Evolutionary conservation across 345 rosid species (phyloP), one percentile per base, ranked within the genome.

Genomic region (Sapria himalayana): DNA sequence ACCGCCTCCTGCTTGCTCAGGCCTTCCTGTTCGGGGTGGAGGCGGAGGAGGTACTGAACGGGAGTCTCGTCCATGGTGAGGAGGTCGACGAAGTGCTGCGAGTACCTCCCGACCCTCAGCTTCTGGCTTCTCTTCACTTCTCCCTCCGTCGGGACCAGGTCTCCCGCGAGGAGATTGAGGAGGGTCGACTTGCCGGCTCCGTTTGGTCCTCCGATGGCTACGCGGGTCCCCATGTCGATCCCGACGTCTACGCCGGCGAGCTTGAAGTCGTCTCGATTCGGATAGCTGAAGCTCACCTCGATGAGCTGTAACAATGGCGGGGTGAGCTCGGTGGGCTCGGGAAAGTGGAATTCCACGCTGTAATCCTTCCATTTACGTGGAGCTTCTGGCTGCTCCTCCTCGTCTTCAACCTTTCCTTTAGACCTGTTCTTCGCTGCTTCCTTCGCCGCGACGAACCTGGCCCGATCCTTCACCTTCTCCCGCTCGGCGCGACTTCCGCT

Each of bases 161-260:
- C 98, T 22, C 93, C 93, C 15, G 95, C 93, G 29, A 89, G 85
- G 52, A 89, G 93, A 60, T 82, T 89, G 50, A 82, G 57, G 17
- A 89, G 59, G 35, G 98, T 82, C 37, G 93, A 82, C 51, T 89
- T 89, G 35, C 93, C 98, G 37, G 98, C 98, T 39, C 98, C 95
- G 27, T 76, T 82, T 20, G 98, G 93, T 46, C 98, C 98, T 38
- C 78, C 84, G 20, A 82, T 82, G 18, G 95, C 98, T 7, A 79
- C 94, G 6, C 93, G 64, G 29, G 98, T 82, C 39, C 93, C 95
- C 98, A 89, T 82, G 61, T 89, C 98, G 39, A 89, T 82, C 45
- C 98, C 98, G 31, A 76, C 85, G 60, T 89, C 98, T 39, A 89
- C 84, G 50, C 79, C 51, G 0, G 84, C 57, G 29, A 79, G 82